A percentile compares a stretch with the other conserved stretches of the same genome.
Evolutionary conservation across 108 stramenopile species (phyloP).

Genomic region (Licmophora abbreviata): DNA sequence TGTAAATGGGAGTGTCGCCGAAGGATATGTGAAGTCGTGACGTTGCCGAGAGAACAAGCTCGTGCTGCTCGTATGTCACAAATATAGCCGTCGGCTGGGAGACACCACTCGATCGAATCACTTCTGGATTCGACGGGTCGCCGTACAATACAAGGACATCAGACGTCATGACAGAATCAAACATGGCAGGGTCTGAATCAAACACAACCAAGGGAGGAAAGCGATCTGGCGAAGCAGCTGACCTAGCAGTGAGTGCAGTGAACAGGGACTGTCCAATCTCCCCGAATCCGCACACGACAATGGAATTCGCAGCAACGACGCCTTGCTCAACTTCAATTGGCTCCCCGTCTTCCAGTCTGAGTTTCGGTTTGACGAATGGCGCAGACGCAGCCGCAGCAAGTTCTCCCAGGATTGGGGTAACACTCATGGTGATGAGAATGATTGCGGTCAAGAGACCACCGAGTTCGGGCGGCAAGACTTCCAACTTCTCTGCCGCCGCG

Average conservation of each 20-base stretch:
- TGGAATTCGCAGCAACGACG: conserved; percentile 40
- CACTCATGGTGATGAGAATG: conserved; percentile 66
- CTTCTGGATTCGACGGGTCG: conserved; percentile 42
- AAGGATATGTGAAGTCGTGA: conserved; percentile 33
- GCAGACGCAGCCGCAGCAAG: conserved; percentile 32
- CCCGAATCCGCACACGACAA: conserved; percentile 57
- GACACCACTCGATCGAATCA: conserved; percentile 42
- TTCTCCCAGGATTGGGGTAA: conserved; percentile 61
- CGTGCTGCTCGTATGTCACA: conserved; percentile 38
- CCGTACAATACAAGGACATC: conserved; percentile 43
- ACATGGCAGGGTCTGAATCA: conserved; percentile 33
- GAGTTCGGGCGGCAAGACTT: conserved; percentile 40
- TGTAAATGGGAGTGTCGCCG: conserved; percentile 39
- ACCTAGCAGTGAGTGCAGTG: conserved; percentile 18
- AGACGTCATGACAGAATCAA: conserved; percentile 18
- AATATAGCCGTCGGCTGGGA: conserved; percentile 45
- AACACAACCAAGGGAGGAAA: conserved; percentile 47
- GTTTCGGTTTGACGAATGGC: conserved; percentile 10
- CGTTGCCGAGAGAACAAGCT: conserved; percentile 26
- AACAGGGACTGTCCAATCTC: conserved; percentile 40
- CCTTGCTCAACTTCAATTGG: conserved; percentile 11
- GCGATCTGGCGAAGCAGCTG: conserved; percentile 5
- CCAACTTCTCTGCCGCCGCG: conserved; percentile 49
- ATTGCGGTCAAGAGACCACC: conserved; percentile 50
- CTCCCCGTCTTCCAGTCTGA: conserved; percentile 13